A percentile compares a stretch with the other conserved stretches of the same genome.
These are phyloP conservation scores for Trametes elegans DNA, from an alignment of 768 basidiomycete species.

Conservation along the genomic window DNA sequence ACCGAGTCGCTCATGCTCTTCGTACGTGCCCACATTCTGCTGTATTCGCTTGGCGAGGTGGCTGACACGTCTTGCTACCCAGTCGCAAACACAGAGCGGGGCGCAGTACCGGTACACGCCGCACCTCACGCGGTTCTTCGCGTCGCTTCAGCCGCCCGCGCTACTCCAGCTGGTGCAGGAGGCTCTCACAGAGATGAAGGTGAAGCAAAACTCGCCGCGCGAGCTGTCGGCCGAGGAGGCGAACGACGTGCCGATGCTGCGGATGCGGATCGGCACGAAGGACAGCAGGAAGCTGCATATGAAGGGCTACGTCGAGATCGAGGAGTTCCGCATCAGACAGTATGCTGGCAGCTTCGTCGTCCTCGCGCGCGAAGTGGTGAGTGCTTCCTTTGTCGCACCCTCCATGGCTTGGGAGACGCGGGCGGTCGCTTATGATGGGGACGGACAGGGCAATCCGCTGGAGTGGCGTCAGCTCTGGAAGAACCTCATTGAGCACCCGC, in stretches of 20 bases:
- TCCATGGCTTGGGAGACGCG: neutral
- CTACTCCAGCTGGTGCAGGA: constrained; percentile 55
- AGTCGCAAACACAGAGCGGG: constrained; percentile 85
- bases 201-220: constrained; percentile 47
- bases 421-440: neutral
- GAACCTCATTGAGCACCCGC: constrained; percentile 47
- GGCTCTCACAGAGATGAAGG: constrained; percentile 45
- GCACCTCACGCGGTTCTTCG: constrained; percentile 80
- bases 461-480: constrained; percentile 81
- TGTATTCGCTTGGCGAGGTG: neutral
- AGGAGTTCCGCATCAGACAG: constrained; percentile 52
- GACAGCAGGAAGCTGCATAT: constrained; percentile 62
- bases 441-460: constrained; percentile 64
- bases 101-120: constrained; percentile 59
- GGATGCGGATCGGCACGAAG: constrained; percentile 62
- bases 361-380: constrained; percentile 67
- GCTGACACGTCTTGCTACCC: neutral
- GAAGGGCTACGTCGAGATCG: constrained; percentile 76
- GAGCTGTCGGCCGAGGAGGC: constrained; percentile 7
- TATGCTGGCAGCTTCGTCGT: constrained; percentile 61
- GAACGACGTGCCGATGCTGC: constrained; percentile 7
- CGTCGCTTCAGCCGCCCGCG: constrained; percentile 49
- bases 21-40: constrained; percentile 45
- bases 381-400: constrained; percentile 29
- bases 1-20: constrained; percentile 80